Evolutionary conservation across 495 filamentous ascomycete species (phyloP).

Genomic region (Tuber melanosporum): DNA sequence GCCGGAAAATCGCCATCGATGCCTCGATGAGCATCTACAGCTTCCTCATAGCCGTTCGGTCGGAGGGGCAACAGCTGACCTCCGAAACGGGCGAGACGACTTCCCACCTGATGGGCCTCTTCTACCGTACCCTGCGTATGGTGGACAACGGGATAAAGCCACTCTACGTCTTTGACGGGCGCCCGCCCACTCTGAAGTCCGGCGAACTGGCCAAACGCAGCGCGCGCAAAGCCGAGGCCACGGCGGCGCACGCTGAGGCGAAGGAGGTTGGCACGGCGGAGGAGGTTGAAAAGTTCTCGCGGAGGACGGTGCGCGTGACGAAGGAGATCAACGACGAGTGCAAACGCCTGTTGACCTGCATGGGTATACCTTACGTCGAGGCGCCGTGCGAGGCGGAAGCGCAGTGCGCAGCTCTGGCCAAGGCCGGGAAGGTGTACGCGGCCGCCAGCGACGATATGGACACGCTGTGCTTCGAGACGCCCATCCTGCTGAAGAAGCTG

Average conservation of each 20-base stretch:
- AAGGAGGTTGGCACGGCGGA: constrained; percentile 96
- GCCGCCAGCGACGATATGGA: constrained; percentile 99
- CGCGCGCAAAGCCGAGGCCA: constrained; percentile 81
- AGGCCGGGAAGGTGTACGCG: constrained; percentile 91
- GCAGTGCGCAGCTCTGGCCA: constrained; percentile 84
- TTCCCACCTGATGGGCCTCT: constrained; percentile 97
- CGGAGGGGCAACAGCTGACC: constrained; percentile 90
- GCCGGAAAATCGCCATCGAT: constrained; percentile 94
- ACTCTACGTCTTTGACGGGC: constrained; percentile 94
- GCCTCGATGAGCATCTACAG: constrained; percentile 99
- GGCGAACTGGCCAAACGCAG: constrained; percentile 91
- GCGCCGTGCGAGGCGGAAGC: constrained; percentile 96
- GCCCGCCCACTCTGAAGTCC: constrained; percentile 92
- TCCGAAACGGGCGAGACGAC: constrained; percentile 91
- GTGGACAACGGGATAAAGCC: constrained; percentile 98
- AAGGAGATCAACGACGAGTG: constrained; percentile 93
- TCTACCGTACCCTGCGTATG: constrained; percentile 96
- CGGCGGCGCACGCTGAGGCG: constrained; percentile 81
- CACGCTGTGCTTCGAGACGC: constrained; percentile 88
- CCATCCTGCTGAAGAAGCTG: constrained; percentile 83
- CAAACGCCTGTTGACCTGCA: constrained; percentile 78
- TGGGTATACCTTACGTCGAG: constrained; percentile 93
- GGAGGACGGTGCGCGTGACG: constrained; percentile 89
- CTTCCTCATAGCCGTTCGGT: constrained; percentile 95
- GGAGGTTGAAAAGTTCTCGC: constrained; percentile 95